Base-by-base conservation (phyloP, 768 basidiomycete species). In the Boletellus ananiceps region DNA sequence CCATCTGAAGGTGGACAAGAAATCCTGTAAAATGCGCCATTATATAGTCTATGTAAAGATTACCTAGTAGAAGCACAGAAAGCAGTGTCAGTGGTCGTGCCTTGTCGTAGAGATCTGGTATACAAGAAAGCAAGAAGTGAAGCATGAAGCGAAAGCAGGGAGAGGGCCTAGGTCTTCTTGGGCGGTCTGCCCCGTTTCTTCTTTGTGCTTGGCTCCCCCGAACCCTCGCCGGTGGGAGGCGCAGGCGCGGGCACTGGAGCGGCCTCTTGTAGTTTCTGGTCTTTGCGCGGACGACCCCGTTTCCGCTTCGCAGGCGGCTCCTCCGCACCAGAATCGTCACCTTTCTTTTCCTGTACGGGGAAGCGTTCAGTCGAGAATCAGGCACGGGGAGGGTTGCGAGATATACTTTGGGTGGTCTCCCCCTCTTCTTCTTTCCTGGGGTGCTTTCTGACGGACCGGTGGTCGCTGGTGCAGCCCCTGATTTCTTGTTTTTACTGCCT, bases 401-500 rank as follows among this genome's bases (percentile, higher is more conserved):
- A 42, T 54, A 58, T 60, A 77, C 79, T 71, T 80, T 79, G 60
- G 71, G 76, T 48, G 78, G 78, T 54, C 78, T 66, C 21, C 78
- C 78, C 54, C 78, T 68, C 46, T 74, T 77, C 58, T 73, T 71
- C 69, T 76, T 76, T 46, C 61, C 46, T 38, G 54, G 63, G 19
- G 61, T 35, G 1, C 60, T 65, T 45, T 65, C 64, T 52, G 69
- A 57, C 44, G 62, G 54, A 25, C 52, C 52, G 13, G 60, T 54
- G 15, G 69, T 55, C 14, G 67, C 34, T 47, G 68, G 57, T 34
- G 69, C 56, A 51, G 62, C 70, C 64, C 65, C 61, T 56, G 64
- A 67, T 62, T 77, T 79, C 74, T 80, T 82, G 70, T 82, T 82
- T 73, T 88, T 93, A 69, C 87, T 89, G 59, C 92, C 92, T 68